These are phyloP conservation scores for Aegilops umbellulata DNA, from an alignment of 176 grass and related monocot species.

Conservation along the genomic window DNA sequence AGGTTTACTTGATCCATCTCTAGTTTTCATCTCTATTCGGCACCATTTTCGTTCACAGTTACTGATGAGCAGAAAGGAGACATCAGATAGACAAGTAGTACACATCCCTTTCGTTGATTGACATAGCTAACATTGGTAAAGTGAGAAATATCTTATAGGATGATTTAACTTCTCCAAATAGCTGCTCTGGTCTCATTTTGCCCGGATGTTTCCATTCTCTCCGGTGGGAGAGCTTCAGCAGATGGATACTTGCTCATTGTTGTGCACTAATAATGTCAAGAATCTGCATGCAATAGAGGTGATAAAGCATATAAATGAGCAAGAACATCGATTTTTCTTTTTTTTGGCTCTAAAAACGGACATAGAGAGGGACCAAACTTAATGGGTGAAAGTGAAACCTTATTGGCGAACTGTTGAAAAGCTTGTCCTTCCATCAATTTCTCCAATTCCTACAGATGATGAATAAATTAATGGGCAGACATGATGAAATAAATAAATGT, in stretches of 20 bases:
- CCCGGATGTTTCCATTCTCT: slow-evolving; percentile 19
- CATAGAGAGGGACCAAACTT: background rate
- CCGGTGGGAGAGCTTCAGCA: background rate
- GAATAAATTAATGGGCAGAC: background rate
- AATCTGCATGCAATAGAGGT: slow-evolving; percentile 60
- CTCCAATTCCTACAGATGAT: slow-evolving; percentile 58
- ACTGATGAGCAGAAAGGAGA: background rate
- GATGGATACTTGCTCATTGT: slow-evolving; percentile 27
- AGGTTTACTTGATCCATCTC: background rate
- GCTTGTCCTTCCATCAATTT: slow-evolving; percentile 50
- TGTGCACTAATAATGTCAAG: slow-evolving; percentile 62
- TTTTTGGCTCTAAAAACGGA: background rate
- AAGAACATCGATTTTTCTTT: background rate
- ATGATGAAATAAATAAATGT: slow-evolving; percentile 17
- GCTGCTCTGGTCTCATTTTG: slow-evolving; percentile 3
- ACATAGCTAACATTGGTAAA: background rate
- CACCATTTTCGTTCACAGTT: background rate
- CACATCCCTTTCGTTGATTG: background rate
- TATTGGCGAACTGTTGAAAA: slow-evolving; percentile 61
- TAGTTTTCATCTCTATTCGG: background rate
- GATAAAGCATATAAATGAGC: background rate
- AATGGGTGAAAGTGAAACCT: slow-evolving; percentile 41
- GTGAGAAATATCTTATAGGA: background rate
- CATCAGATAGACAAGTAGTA: background rate
- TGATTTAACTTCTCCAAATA: background rate